Evolutionary conservation across 345 rosid species (phyloP), one percentile per base, ranked within the genome.

Genomic region (Populus tremula): DNA sequence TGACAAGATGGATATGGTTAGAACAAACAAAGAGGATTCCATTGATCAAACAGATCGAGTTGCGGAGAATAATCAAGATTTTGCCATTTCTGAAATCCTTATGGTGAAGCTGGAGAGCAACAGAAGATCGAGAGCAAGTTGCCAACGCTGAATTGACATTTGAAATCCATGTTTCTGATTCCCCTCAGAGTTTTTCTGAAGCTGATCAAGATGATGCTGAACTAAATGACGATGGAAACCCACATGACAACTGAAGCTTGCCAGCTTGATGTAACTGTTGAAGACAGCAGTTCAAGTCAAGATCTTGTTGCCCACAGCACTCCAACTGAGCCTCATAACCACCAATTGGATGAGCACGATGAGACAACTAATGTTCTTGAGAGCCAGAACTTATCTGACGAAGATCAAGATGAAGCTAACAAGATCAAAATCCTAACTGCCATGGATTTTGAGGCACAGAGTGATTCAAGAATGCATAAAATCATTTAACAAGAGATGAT

Each of bases 361-460:
- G 56, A 50, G 21, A 68, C 23, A 39, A 27, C 18, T 20, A n/a
- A 71, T 31, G 78, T 27, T 63, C n/a, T 63, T 45, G 82, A 76
- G 77, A 74, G 53, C 29, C 69, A 71, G 27, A 75, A 47, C 39
- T n/a, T 63, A 31, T 31, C 25, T n/a, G 79, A 71, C 73, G 65
- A 79, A 76, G 74, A 77, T 63, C 78, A 69, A 56, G 81, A 70
- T 25, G 80, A 63, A 63, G 67, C 65, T n/a, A 77, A 39, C 33
- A 83, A 67, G 73, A 47, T 56, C 38, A 75, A 72, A 47, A 70
- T 54, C 74, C 79, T 29, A 25, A 67, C 73, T 50, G 49, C 74
- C 41, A 50, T 14, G 13, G 79, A 65, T 36, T 35, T 78, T 16
- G 84, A 87, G 71, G 78, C 77, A 50, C 83, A 72, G 61, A 73